Evolutionary conservation across 768 basidiomycete genomes (phyloP).

Genomic region (Tylopilus sp.): DNA sequence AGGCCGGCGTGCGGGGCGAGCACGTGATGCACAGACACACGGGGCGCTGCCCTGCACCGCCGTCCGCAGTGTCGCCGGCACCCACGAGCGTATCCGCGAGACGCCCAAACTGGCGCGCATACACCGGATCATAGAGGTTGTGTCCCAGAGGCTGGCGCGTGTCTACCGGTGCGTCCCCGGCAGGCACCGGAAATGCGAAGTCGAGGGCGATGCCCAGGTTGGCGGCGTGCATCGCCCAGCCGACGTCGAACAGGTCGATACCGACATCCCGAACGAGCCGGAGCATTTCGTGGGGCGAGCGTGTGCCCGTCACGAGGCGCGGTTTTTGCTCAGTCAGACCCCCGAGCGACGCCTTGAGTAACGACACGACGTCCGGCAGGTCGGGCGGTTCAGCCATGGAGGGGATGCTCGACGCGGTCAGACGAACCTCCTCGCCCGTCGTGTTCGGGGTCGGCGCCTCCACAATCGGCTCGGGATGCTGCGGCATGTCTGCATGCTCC

Average conservation of each 20-base stretch:
- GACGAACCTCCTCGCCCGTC: background rate
- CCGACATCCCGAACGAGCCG: slow-evolving; percentile 60
- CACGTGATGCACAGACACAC: slow-evolving; percentile 57
- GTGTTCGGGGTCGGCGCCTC: slow-evolving; percentile 10
- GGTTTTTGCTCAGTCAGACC: slow-evolving; percentile 53
- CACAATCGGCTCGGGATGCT: slow-evolving; percentile 10
- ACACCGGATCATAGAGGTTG: slow-evolving; percentile 62
- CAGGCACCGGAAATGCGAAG: slow-evolving; percentile 61
- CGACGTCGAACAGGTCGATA: slow-evolving; percentile 71
- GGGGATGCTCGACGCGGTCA: background rate
- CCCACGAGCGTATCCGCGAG: slow-evolving; percentile 41
- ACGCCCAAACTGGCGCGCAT: slow-evolving; percentile 57
- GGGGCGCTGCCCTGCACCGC: background rate
- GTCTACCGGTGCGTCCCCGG: background rate
- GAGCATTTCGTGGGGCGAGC: slow-evolving; percentile 75
- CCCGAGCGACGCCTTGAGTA: slow-evolving; percentile 59
- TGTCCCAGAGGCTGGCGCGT: slow-evolving; percentile 48
- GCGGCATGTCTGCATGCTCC: slow-evolving; percentile 11
- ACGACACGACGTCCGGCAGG: slow-evolving; percentile 26
- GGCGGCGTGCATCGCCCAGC: slow-evolving; percentile 68
- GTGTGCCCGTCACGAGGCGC: slow-evolving; percentile 54
- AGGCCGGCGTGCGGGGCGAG: slow-evolving; percentile 39
- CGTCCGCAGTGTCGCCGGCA: slow-evolving; percentile 4
- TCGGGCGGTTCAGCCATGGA: background rate
- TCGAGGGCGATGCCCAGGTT: slow-evolving; percentile 74